Evolutionary conservation across 1,284 basidiomycete genomes (phyloP).

Genomic region (Cutaneotrichosporon curvatum): DNA sequence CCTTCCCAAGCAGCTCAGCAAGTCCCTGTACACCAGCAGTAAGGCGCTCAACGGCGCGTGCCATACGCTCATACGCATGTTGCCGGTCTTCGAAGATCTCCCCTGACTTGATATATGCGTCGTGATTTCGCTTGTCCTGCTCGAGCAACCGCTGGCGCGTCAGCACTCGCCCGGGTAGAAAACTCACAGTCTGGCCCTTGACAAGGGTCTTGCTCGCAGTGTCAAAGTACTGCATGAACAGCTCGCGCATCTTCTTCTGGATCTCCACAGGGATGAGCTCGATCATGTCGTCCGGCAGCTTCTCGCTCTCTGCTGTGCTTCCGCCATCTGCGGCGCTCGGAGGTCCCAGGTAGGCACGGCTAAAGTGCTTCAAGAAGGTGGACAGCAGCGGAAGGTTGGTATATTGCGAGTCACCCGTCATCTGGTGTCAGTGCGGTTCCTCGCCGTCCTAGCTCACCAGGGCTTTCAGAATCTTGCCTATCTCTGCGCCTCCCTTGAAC

Average conservation of each 20-base stretch:
- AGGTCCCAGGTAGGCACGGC: conserved; percentile 69
- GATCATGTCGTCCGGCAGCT: conserved; percentile 51
- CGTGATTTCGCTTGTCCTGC: conserved; percentile 91
- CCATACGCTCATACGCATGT: conserved; percentile 97
- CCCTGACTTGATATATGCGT: conserved; percentile 96
- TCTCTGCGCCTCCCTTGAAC: conserved; percentile 65
- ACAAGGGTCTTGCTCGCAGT: conserved; percentile 83
- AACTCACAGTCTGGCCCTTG: conserved; percentile 75
- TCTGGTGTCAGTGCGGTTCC: conserved; percentile 48
- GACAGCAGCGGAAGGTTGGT: conserved; percentile 76
- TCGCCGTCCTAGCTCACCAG: conserved; percentile 54
- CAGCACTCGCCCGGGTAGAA: conserved; percentile 1
- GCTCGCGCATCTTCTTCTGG: conserved; percentile 79
- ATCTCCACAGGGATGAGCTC: conserved; percentile 76
- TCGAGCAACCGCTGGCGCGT: conserved; percentile 74
- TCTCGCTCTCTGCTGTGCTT: conserved; percentile 8
- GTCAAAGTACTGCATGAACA: conserved; percentile 90
- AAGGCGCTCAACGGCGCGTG: conserved; percentile 86
- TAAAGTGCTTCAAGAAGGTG: conserved; percentile 76
- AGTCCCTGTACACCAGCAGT: conserved; percentile 78
- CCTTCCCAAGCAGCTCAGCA: conserved; percentile 76
- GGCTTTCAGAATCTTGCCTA: conserved; percentile 57
- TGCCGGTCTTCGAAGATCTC: conserved; percentile 99
- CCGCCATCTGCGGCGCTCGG: conserved; percentile 36
- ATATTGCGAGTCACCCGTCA: conserved; percentile 76